Evolutionary conservation across 768 basidiomycete species (phyloP), one percentile per base, ranked within the genome.

Genomic region (Kwoniella botswanensis): DNA sequence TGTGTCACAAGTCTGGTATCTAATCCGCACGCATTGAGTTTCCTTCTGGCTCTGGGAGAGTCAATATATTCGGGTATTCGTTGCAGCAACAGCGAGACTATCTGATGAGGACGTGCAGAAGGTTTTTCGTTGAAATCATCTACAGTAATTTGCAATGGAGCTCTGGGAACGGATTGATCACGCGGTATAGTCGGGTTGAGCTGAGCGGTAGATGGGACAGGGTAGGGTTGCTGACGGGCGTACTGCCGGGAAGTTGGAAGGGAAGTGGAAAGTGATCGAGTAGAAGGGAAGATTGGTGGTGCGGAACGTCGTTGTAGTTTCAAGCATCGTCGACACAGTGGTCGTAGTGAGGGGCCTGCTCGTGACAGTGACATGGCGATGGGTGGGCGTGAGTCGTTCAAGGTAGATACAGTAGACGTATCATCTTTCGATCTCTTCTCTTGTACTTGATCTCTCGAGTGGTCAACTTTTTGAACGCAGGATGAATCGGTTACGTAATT

Each of bases 21-120:
- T 43, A 70, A 17, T 12, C 79, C 76, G 66, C 78, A 81, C 5
- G 71, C 76, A 9, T 60, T 24, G 21, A 81, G 62, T 59, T 70
- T 68, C 18, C 18, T 15, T 46, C 15, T 35, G 0, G 72, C 61
- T 24, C 79, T 68, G 4, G 68, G 56, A 1, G 74, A 74, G 1
- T 21, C 41, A 12, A 56, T 60, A 65, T 71, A 81, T 41, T 76
- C 75, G 2, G 72, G 68, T n/a, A 79, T 22, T 15, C 76, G 68
- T 10, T 41, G n/a, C 1, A 73, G 60, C 10, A 79, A 22, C 7
- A 67, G 9, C 12, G 61, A 56, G 15, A 68, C n/a, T 18, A 78
- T 42, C 21, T 68, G 53, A 1, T 21, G 17, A 9, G 73, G 62
- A 18, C 11, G 53, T 1, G 75, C 72, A 15, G 71, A 66, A 9